These are phyloP conservation scores for Eucalyptus cloeziana DNA, from an alignment of 345 rosid species.

Conservation along the genomic window DNA sequence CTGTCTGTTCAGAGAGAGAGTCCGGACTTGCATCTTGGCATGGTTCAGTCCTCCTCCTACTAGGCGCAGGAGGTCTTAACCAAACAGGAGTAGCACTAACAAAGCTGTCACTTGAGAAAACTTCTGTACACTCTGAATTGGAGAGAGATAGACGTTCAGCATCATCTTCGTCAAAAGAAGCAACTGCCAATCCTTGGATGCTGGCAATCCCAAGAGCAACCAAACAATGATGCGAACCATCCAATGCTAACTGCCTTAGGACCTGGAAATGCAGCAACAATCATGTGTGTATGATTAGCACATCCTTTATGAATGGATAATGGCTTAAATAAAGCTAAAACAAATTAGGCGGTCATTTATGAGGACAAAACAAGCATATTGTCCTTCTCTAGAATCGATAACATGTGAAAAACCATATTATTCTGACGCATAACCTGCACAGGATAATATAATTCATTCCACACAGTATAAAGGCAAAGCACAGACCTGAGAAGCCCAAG, in stretches of 20 bases:
- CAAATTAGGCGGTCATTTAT: background rate
- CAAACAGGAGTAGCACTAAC: slow-evolving; percentile 12
- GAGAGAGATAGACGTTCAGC: slow-evolving; percentile 28
- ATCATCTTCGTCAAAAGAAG: slow-evolving; percentile 36
- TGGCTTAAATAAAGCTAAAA: background rate
- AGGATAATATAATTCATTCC: background rate
- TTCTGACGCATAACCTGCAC: background rate
- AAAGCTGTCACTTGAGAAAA: background rate
- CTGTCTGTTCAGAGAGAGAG: background rate
- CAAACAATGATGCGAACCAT: slow-evolving; percentile 27
- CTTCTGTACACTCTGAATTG: slow-evolving; percentile 4
- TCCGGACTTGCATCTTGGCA: slow-evolving; percentile 1
- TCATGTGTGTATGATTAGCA: background rate
- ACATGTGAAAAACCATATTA: background rate
- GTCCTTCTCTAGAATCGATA: background rate
- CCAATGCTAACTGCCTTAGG: slow-evolving; percentile 34
- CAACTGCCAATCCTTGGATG: slow-evolving; percentile 42
- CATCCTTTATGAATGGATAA: background rate
- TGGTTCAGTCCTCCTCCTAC: slow-evolving; percentile 14
- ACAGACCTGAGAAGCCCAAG: slow-evolving; percentile 42
- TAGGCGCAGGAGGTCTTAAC: slow-evolving; percentile 36
- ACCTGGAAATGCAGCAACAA: slow-evolving; percentile 8
- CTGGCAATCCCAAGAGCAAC: slow-evolving; percentile 40
- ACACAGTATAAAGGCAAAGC: background rate
- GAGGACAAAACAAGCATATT: background rate